Conservation (phyloP, 1,284 basidiomycete genomes). For the Pisolithus thermaeus region DNA sequence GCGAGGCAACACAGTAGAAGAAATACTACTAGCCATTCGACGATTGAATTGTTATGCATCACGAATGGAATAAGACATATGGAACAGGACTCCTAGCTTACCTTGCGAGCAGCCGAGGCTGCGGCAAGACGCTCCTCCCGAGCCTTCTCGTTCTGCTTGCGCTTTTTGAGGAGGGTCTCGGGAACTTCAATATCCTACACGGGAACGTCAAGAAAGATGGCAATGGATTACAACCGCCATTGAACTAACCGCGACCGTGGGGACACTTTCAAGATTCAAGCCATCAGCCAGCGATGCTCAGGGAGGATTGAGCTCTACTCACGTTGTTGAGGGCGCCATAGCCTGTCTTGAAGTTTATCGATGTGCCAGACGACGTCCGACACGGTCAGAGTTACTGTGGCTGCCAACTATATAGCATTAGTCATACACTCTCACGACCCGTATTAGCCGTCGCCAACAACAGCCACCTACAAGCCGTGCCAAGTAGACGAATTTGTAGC, state of each 20-base stretch:
- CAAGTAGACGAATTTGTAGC: not conserved
- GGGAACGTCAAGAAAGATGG: conserved; percentile 21
- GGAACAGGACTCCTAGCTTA: conserved; percentile 37
- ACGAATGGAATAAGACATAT: conserved; percentile 33
- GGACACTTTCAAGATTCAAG: conserved; percentile 40
- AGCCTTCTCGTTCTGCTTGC: conserved; percentile 97
- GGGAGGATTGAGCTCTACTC: conserved; percentile 29
- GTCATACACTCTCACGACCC: conserved; percentile 17
- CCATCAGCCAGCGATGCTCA: conserved; percentile 10
- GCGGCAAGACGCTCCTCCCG: conserved; percentile 92
- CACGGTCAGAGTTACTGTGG: conserved; percentile 14
- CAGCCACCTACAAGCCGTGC: not conserved
- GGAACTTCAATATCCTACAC: conserved; percentile 84
- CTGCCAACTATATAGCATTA: conserved; percentile 29
- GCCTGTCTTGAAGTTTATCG: conserved; percentile 40
- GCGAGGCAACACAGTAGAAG: conserved; percentile 68
- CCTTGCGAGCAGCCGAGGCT: conserved; percentile 88
- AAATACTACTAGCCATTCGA: conserved; percentile 62
- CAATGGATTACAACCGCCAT: conserved; percentile 11
- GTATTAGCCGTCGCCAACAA: not conserved
- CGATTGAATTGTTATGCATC: conserved; percentile 78
- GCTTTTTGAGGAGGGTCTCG: conserved; percentile 99
- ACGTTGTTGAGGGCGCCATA: conserved; percentile 70
- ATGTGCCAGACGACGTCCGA: conserved; percentile 4
- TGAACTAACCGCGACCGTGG: conserved; percentile 62